Base-by-base conservation (phyloP, 2,329 filamentous ascomycete genomes). In the Pseudocercospora ulei region DNA sequence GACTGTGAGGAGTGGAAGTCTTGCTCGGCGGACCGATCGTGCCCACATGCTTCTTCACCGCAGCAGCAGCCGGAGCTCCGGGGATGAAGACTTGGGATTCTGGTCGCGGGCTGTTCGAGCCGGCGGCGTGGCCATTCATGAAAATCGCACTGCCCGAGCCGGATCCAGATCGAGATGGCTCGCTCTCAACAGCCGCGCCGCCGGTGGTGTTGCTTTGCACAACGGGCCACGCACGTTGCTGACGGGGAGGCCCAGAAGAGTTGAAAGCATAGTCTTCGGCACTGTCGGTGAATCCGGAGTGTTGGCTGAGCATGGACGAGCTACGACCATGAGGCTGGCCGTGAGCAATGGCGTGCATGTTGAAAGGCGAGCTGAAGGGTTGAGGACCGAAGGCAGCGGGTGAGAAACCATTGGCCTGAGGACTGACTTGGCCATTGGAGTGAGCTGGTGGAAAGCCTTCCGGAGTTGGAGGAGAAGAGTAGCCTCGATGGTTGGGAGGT, bases 401-500 rank as follows among this genome's bases (percentile, higher is more conserved):
- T 40, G 38, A 40, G 38, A 40, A 46, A 25, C 46, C 46, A 25
- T 47, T 49, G 11, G 46, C 26, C 28, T 43, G 41, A 44, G 43
- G 43, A 33, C 40, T 46, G 38, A 46, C 29, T 30, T 47, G 43
- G 34, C 49, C 49, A 23, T 43, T 45, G 5, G 39, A 66, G 6
- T 71, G 72, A 39, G 71, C 71, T 14, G 73, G 71, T 8, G 76
- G 59, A 19, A 68, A 66, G 17, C 71, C 72, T 58, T 78, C 75
- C n/a, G 75, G 75, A n/a, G 73, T 76, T 0, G 62, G 62, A 19
- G 66, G 66, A 25, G 65, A 61, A 16, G 64, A 63, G 38, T 53
- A 47, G 17, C 44, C 43, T 22, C 46, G 40, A 18, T 50, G 52
- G 6, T 44, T 43, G 23, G 50, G 37, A 37, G 55, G 47, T 14